Evolutionary conservation across 345 rosid species (phyloP).

Genomic region (Lagerstroemia speciosa): DNA sequence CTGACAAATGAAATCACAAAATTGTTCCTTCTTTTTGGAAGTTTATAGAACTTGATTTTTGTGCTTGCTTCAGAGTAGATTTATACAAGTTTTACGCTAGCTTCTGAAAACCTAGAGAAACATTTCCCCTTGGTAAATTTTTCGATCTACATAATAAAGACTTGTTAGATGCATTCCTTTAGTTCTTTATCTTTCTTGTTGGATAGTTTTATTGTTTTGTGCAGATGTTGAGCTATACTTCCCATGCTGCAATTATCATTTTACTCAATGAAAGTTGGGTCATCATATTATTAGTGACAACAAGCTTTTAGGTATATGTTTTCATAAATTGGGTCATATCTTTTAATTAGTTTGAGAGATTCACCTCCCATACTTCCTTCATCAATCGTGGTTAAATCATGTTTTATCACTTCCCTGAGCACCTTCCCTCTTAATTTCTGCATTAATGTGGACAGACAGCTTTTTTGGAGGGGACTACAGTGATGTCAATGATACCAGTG

Average conservation of each 20-base stretch:
- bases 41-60: background rate
- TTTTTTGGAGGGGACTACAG: constrained; percentile 46
- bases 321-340: background rate
- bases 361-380: background rate
- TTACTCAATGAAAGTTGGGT: background rate
- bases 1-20: background rate
- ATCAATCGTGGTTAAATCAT: background rate
- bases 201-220: too few species aligned
- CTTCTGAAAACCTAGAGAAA: background rate
- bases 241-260: too few species aligned
- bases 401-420: background rate
- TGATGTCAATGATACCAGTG: constrained; percentile 45
- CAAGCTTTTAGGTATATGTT: background rate
- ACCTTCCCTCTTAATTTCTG: background rate
- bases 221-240: too few species aligned
- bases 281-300: background rate
- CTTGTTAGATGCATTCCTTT: too few species aligned
- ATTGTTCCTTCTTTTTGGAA: background rate
- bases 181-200: too few species aligned
- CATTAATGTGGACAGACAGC: constrained; percentile 41
- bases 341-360: background rate
- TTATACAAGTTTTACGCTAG: background rate
- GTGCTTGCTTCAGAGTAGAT: background rate
- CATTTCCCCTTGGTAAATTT: background rate
- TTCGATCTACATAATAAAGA: background rate